These are phyloP conservation scores for Phytophthora rubi DNA, from an alignment of 352 stramenopile genomes.

Conservation along the genomic window DNA sequence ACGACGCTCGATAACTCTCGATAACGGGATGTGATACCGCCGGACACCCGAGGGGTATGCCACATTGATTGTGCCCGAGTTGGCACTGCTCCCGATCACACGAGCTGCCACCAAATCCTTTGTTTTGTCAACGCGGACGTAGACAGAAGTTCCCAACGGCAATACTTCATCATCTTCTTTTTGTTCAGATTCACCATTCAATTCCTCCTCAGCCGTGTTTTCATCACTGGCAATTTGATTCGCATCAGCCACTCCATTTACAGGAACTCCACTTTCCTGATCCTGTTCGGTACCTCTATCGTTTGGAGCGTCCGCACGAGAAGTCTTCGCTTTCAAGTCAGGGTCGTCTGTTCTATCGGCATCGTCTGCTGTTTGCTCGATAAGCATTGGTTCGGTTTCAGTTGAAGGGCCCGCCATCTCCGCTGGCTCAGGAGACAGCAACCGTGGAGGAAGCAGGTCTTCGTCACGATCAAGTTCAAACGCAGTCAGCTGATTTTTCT, in stretches of 20 bases:
- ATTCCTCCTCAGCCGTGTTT: not conserved
- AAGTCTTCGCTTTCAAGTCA: not conserved
- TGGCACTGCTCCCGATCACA: slow-evolving; percentile 70
- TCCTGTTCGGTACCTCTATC: not conserved
- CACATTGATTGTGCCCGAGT: slow-evolving; percentile 70
- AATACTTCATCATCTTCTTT: slow-evolving; percentile 44
- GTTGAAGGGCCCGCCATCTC: not conserved
- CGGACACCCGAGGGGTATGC: slow-evolving; percentile 64
- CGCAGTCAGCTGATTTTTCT: slow-evolving; percentile 75
- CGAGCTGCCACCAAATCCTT: slow-evolving; percentile 64
- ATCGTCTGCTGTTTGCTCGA: not conserved
- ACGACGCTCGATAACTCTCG: slow-evolving; percentile 59
- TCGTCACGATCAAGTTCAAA: slow-evolving; percentile 66
- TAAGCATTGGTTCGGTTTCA: not conserved
- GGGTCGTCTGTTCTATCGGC: not conserved
- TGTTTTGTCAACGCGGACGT: slow-evolving; percentile 67
- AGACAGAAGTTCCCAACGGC: slow-evolving; percentile 62
- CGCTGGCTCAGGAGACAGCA: not conserved
- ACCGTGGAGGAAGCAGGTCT: slow-evolving; percentile 31
- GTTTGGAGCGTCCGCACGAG: not conserved
- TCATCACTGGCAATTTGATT: not conserved
- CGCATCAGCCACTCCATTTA: slow-evolving; percentile 7
- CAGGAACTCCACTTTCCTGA: not conserved
- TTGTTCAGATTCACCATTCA: slow-evolving; percentile 18
- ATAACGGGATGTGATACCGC: slow-evolving; percentile 65